phyloP scores from a whole-genome alignment of 78 protist species.

The Chrysochromulina tobinii region DNA sequence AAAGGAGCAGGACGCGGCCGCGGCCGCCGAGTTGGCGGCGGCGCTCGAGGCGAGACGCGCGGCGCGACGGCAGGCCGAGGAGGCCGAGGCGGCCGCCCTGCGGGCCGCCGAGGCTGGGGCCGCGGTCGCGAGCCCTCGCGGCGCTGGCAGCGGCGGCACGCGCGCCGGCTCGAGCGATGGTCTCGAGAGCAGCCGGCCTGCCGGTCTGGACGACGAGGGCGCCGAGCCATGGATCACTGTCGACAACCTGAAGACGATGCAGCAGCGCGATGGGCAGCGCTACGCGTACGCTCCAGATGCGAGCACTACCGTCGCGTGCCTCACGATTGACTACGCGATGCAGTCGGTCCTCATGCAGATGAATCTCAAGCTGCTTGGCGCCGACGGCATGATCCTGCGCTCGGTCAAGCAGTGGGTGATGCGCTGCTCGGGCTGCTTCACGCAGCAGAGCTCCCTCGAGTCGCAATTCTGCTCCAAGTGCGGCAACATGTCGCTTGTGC shows the following conservation, averaged over 20 bases:
- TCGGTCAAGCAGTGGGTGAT: slow-evolving; percentile 27
- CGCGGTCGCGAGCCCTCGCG: no score
- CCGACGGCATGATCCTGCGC: not conserved
- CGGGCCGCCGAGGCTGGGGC: no score
- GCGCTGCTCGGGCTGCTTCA: slow-evolving; percentile 32
- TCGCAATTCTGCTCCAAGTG: not conserved
- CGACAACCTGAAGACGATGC: not conserved
- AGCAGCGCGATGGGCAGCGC: not conserved
- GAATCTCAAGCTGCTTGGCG: not conserved
- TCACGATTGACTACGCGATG: slow-evolving; percentile 25
- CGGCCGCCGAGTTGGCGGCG: no score
- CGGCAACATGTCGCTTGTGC: slow-evolving; percentile 1
- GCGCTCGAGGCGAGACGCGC: no score
- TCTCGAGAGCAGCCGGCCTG: no score
- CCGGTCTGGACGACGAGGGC: no score
- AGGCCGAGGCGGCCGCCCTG: no score
- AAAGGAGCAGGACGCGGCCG: no score
- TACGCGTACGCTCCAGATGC: not conserved
- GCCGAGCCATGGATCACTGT: slow-evolving; percentile 2
- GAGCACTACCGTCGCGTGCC: not conserved
- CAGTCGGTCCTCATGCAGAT: slow-evolving; percentile 14
- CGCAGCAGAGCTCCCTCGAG: not conserved
- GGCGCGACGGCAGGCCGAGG: no score
- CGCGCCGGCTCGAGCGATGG: no score
- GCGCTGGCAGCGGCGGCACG: no score